phyloP scores from a whole-genome alignment of 768 basidiomycete species.

The Termitomyces sp. region DNA sequence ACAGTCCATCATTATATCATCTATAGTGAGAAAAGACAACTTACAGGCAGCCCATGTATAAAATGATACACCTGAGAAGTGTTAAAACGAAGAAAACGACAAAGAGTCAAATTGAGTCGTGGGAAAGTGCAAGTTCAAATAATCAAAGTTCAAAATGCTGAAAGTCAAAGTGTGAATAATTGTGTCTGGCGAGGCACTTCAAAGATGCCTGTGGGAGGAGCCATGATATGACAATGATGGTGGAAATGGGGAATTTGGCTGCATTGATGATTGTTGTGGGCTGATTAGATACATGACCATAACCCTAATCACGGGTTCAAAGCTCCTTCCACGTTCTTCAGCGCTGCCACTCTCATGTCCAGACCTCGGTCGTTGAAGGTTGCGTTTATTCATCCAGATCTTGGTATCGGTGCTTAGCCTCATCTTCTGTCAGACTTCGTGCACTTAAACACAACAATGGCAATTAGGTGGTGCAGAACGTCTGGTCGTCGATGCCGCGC shows the following conservation, averaged over 20 bases:
- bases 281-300: background rate
- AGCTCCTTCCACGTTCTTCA: background rate
- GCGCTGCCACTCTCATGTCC: conserved; percentile 2
- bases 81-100: too few relatives aligned
- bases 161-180: too few relatives aligned
- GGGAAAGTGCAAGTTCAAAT: too few relatives aligned
- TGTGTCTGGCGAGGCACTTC: too few relatives aligned
- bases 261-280: too few relatives aligned
- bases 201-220: conserved; percentile 37
- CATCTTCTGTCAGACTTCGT: conserved; percentile 3
- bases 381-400: conserved; percentile 91
- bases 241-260: background rate
- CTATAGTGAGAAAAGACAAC: conserved; percentile 1
- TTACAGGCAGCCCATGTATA: conserved; percentile 27
- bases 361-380: conserved; percentile 35
- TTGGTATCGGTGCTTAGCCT: conserved; percentile 73
- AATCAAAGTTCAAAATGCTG: too few relatives aligned
- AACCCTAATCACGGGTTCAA: conserved; percentile 7
- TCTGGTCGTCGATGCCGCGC: conserved; percentile 90
- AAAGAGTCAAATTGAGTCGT: too few relatives aligned
- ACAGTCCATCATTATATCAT: too few relatives aligned
- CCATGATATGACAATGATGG: background rate
- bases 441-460: conserved; percentile 10
- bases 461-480: conserved; percentile 87
- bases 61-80: too few relatives aligned